These are phyloP conservation scores for Coccomyxa sp. DNA, from an alignment of 139 green algal genomes.

Conservation along the genomic window DNA sequence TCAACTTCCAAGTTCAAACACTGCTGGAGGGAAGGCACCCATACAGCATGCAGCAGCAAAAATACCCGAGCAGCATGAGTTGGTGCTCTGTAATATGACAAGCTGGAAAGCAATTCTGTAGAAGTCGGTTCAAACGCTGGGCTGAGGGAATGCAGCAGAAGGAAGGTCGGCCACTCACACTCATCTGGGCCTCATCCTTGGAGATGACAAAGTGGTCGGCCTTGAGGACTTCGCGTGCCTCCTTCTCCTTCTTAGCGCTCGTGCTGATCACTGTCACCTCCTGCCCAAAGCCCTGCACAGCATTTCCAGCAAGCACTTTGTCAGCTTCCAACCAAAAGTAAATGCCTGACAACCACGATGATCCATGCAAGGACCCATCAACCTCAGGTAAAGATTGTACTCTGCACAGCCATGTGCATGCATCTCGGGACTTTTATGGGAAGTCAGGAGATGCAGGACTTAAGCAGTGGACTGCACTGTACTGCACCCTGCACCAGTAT, in stretches of 20 bases:
- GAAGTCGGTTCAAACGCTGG: too few relatives aligned
- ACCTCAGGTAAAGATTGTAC: background rate
- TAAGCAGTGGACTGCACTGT: too few relatives aligned
- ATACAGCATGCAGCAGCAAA: background rate
- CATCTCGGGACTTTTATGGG: constrained; percentile 14
- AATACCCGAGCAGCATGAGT: background rate
- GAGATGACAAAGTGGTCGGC: constrained; percentile 62
- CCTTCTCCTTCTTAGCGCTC: constrained; percentile 54
- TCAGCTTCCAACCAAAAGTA: too few relatives aligned
- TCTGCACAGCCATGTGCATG: constrained; percentile 1
- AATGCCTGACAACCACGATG: background rate
- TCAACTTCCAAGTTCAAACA: too few relatives aligned
- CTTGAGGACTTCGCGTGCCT: constrained; percentile 55
- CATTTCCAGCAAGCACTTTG: constrained; percentile 41
- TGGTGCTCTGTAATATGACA: too few relatives aligned
- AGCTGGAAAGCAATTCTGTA: too few relatives aligned
- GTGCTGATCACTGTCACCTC: constrained; percentile 72
- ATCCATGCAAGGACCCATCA: background rate
- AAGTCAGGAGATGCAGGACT: too few relatives aligned
- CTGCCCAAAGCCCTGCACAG: constrained; percentile 55
- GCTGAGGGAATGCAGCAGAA: background rate
- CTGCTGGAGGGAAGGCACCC: background rate
- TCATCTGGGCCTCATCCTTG: constrained; percentile 58
- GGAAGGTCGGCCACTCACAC: constrained; percentile 15
- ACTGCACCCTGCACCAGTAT: too few relatives aligned